phyloP scores from a whole-genome alignment of 2,329 filamentous ascomycete species.

The Colletotrichum sojae region DNA sequence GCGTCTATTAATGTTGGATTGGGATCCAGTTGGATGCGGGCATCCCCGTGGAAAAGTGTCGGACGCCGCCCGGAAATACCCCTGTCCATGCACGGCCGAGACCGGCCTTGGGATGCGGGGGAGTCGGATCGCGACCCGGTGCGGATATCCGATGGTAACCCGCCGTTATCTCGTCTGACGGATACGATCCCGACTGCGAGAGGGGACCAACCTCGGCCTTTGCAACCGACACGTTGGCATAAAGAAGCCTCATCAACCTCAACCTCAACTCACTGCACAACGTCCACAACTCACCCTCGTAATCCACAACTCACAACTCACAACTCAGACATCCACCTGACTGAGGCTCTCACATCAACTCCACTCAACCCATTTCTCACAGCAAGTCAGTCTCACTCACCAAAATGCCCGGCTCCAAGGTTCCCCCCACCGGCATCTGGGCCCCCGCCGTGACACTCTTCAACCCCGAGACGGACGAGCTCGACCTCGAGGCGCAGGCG shows the following conservation, averaged over 20 bases:
- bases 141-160: constrained; percentile 38
- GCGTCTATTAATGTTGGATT: neutral
- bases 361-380: neutral
- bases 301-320: neutral
- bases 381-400: neutral
- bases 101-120: constrained; percentile 38
- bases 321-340: neutral
- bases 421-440: constrained; percentile 59
- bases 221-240: neutral
- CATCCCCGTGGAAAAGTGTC: constrained; percentile 26
- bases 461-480: constrained; percentile 61
- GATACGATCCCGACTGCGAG: constrained; percentile 23
- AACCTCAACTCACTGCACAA: neutral
- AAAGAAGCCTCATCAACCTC: constrained; percentile 17
- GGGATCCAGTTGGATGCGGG: no score
- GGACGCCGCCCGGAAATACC: constrained; percentile 38
- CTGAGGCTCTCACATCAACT: neutral
- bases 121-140: constrained; percentile 36
- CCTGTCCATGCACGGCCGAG: constrained; percentile 38
- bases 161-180: constrained; percentile 24
- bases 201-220: constrained; percentile 26
- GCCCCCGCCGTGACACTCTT: constrained; percentile 69
- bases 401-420: constrained; percentile 29
- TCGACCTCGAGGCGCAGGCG: constrained; percentile 62
- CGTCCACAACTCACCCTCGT: neutral